Base-by-base conservation (phyloP, 805 yeast species). In the Pichia eremophila region DNA sequence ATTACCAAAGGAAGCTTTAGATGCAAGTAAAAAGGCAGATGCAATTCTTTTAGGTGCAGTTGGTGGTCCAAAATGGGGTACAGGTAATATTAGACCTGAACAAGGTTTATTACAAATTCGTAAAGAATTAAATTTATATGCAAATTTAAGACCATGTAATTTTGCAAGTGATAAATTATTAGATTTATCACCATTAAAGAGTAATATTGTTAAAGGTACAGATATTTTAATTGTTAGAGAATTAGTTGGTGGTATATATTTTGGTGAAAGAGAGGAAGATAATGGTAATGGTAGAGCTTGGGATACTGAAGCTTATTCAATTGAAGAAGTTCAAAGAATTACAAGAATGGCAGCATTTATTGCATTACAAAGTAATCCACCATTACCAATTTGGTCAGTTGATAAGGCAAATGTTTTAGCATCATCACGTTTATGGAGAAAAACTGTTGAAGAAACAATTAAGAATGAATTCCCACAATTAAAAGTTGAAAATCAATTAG, bases 31-130 rank as follows among this genome's bases (percentile, higher is more conserved):
- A 68, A 70, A 71, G 41, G 83, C 98, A 1, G 95, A 91, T 64
- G 99, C 98, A 27, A 95, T 93, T n/a, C 72, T 93, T 55, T 74
- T 93, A 48, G 99, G 99, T 56, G 96, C 99, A 9, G 99, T 93
- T 34, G 99, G 99, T 54, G 99, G 99, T 34, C 99, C 99, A 52
- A 93, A 93, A 70, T 93, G 99, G 99, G 98, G 98, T 36, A 86
- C 97, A 28, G 97, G 97, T 44, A 62, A 75, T 12, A 98, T 91
- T 42, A 82, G 99, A 71, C 99, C 99, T 45, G 99, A 93, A 67
- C 98, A 88, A 70, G 99, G 99, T 51, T 76, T 93, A 56, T 76
- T 93, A 55, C 78, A 90, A 71, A 91, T 93, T 66, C 81, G 99
- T 69, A 93, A 93, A 68, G 98, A 89, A 66, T 78, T 93, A 63